Conservation (phyloP, 2,329 filamentous ascomycete species). For the Cladosporium sp. region DNA sequence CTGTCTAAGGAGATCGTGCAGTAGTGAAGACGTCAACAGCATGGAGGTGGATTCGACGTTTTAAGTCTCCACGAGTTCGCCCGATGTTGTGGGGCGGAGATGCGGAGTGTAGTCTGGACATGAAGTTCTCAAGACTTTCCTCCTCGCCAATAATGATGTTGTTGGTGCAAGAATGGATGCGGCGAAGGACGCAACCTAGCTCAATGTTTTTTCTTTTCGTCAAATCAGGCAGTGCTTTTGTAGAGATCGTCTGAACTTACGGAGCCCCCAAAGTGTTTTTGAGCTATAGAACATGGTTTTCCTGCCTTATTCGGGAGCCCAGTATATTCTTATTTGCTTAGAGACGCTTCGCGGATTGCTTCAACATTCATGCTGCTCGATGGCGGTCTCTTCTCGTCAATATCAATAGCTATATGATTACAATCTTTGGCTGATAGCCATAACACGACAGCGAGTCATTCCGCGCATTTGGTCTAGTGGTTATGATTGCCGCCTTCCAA, state of each 20-base stretch:
- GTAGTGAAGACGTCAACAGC: not conserved
- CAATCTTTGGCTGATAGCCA: not conserved
- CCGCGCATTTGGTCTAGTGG: constrained; percentile 13
- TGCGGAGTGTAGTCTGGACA: not conserved
- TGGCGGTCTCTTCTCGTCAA: no score
- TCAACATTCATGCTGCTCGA: no score
- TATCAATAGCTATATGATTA: no score
- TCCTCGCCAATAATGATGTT: not conserved
- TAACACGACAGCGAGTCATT: not conserved
- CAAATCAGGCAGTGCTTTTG: no score
- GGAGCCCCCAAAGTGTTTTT: no score
- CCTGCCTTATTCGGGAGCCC: no score
- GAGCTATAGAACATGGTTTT: no score
- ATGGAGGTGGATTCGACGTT: not conserved
- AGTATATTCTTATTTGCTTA: no score
- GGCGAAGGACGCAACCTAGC: no score
- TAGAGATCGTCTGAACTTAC: no score
- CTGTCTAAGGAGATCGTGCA: not conserved
- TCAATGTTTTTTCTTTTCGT: no score
- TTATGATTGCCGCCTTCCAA: constrained; percentile 19
- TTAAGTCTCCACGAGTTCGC: not conserved
- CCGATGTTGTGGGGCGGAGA: not conserved
- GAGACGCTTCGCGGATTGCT: no score
- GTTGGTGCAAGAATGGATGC: not conserved
- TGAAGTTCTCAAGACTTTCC: not conserved